Evolutionary conservation across 805 yeast species (phyloP).

Genomic region (Metschnikowia amazonensis): DNA sequence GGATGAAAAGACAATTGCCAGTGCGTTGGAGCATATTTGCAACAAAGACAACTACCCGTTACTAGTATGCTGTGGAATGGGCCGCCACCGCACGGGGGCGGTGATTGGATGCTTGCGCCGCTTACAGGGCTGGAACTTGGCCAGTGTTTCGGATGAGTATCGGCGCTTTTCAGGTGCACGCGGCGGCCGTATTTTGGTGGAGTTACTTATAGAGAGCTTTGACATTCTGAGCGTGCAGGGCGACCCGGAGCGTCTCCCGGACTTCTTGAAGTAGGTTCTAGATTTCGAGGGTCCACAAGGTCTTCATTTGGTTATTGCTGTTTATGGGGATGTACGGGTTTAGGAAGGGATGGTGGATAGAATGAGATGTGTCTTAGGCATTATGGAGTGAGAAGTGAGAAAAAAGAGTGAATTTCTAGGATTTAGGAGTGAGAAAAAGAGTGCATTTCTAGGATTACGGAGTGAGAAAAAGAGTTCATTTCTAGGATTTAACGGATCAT

Average conservation of each 20-base stretch:
- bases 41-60: conserved; percentile 76
- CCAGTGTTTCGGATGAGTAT: conserved; percentile 87
- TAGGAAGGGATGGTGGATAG: too few relatives aligned
- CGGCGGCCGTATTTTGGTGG: conserved; percentile 91
- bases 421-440: too few relatives aligned
- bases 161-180: conserved; percentile 88
- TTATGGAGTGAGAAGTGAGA: too few relatives aligned
- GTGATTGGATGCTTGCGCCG: conserved; percentile 91
- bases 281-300: too few relatives aligned
- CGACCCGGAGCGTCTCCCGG: conserved; percentile 30
- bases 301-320: too few relatives aligned
- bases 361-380: too few relatives aligned
- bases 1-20: conserved; percentile 73
- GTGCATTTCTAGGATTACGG: too few relatives aligned
- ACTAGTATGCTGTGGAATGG: conserved; percentile 96
- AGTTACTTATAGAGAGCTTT: conserved; percentile 71
- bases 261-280: conserved; percentile 25
- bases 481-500: too few relatives aligned
- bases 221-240: conserved; percentile 36
- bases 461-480: too few relatives aligned
- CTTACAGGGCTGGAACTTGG: conserved; percentile 96
- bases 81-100: conserved; percentile 95
- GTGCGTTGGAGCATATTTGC: conserved; percentile 73
- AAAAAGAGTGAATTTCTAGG: too few relatives aligned
- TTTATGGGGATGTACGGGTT: too few relatives aligned